A percentile compares a stretch with the other conserved stretches of the same genome.
Conservation (phyloP, 225 moss, liverwort and hornwort genomes). For the Straminergon stramineum region DNA sequence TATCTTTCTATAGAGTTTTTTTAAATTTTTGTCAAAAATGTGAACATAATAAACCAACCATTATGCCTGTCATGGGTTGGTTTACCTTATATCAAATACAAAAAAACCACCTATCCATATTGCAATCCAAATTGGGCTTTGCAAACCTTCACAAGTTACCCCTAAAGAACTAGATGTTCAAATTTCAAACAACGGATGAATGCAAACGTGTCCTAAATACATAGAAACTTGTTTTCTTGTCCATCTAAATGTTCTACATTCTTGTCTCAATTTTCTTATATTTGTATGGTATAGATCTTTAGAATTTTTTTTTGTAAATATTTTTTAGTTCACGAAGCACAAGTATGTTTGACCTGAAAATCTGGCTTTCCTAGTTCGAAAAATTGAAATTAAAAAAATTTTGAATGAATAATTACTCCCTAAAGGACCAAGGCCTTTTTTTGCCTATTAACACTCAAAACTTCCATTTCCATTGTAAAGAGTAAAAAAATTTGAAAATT, state of each 20-base stretch:
- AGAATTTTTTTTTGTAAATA: background rate
- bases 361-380: background rate
- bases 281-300: fast-evolving
- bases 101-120: too few species aligned
- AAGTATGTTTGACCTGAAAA: too few species aligned
- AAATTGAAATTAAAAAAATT: background rate
- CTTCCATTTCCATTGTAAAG: too few species aligned
- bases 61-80: too few species aligned
- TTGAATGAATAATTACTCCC: background rate
- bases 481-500: too few species aligned
- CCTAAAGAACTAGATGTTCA: background rate
- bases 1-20: too few species aligned
- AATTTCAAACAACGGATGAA: background rate
- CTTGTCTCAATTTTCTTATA: background rate
- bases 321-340: background rate
- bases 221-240: too few species aligned
- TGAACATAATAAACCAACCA: too few species aligned
- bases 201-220: background rate
- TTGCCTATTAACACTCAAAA: too few species aligned
- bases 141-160: fast-evolving
- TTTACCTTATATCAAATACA: background rate
- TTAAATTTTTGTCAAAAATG: too few species aligned
- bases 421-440: too few species aligned
- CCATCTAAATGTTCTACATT: background rate
- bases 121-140: background rate